Base-by-base conservation (phyloP, 208 protist genomes). In the Blastocrithidia nonstop region DNA sequence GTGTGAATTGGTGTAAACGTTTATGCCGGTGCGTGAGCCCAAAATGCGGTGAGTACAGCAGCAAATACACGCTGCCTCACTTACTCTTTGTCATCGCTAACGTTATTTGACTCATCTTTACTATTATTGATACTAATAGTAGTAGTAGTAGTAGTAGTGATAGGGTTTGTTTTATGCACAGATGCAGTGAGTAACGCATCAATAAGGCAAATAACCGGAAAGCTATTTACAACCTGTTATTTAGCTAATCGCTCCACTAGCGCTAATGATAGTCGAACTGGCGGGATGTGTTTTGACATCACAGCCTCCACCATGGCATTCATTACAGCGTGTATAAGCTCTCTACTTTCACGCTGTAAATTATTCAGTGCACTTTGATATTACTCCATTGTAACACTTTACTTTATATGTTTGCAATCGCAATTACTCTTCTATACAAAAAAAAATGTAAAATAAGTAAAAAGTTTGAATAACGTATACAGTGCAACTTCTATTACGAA, bases 181-280 rank as follows among this genome's bases (percentile, higher is more conserved):
- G 36, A 6, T 13, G 23, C 36, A 27, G 23, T 46, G 7, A 72
- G 52, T 46, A 73, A 61, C 1, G 70, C 69, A 28, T 90, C 81
- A 1, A 90, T 19, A 20, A 86, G 47, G 28, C 75, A 90, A 22
- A 90, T 54, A 9, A 81, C 62, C 5, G 81, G 72, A 58, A 71
- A 90, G 42, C 58, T 61, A 8, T 21, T 36, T 19, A 31, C 42
- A 9, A 86, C 59, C 16, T 71, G 48, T 35, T 64, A 63, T 4
- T 21, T 41, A 0, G 68, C 76, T 32, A 90, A 72, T 27, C 72
- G 72, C 50, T 80, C 68, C 22, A 66, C 76, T 19, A 90, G 45
- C 15, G 63, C 62, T 17, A 84, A 42, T 20, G 81, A 75, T 27
- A 82, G 52, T 25, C 65, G 65, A 4, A 57, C 40, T 4, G 81